Conservation (phyloP, 352 stramenopile genomes). For the Phytophthora syringae region DNA sequence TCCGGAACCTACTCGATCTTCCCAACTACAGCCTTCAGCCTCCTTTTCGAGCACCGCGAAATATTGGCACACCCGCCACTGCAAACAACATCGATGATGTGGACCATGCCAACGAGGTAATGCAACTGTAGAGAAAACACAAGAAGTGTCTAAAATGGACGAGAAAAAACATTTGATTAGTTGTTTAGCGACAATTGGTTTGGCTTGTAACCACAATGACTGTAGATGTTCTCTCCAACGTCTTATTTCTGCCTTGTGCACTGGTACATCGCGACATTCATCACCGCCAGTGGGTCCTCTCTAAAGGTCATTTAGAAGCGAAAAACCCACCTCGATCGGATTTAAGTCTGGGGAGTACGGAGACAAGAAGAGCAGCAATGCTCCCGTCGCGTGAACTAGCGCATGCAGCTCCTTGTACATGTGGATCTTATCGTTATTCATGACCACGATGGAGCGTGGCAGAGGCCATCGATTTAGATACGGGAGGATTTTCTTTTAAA, state of each 20-base stretch:
- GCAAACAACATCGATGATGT: slow-evolving; percentile 4
- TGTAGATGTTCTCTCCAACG: too few relatives aligned
- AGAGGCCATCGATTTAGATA: not conserved
- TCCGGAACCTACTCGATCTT: not conserved
- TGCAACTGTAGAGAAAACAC: not conserved
- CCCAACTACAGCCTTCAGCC: slow-evolving; percentile 10
- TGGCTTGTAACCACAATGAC: slow-evolving; percentile 18
- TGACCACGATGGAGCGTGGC: not conserved
- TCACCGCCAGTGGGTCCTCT: not conserved
- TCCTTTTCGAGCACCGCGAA: slow-evolving; percentile 5
- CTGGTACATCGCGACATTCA: not conserved
- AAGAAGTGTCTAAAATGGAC: too few relatives aligned
- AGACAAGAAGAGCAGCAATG: slow-evolving; percentile 3
- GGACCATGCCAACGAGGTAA: slow-evolving; percentile 2
- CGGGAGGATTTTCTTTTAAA: not conserved
- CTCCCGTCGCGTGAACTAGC: not conserved
- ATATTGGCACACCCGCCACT: not conserved
- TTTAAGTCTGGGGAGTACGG: not conserved
- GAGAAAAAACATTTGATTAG: not conserved
- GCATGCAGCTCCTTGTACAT: not conserved
- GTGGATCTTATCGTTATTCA: not conserved
- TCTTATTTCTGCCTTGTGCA: not conserved
- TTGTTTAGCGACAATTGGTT: slow-evolving; percentile 3
- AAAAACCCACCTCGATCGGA: slow-evolving; percentile 7
- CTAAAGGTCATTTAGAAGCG: not conserved